Conservation (phyloP, 208 protist species). For the Trypanosoma lewisi region DNA sequence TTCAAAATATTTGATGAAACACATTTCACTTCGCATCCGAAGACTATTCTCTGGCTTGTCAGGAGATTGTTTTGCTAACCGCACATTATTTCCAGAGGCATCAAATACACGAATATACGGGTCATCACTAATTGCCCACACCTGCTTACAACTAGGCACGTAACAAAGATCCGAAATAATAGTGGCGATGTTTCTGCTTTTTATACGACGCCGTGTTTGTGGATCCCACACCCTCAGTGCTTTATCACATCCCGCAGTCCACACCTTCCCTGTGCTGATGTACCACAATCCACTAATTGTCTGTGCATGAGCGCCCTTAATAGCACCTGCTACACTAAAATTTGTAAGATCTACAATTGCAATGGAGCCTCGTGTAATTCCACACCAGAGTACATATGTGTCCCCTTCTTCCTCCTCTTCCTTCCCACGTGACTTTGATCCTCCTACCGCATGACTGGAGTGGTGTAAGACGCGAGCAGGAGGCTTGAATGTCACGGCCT, state of each 20-base stretch:
- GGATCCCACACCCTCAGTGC: slow-evolving; percentile 84
- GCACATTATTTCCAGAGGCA: slow-evolving; percentile 63
- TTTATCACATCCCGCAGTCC: slow-evolving; percentile 83
- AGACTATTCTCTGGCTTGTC: slow-evolving; percentile 68
- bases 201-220: slow-evolving; percentile 63
- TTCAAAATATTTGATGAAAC: slow-evolving; percentile 64
- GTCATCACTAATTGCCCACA: slow-evolving; percentile 83
- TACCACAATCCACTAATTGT: slow-evolving; percentile 76
- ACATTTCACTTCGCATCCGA: slow-evolving; percentile 63
- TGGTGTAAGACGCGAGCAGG: slow-evolving; percentile 11
- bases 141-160: slow-evolving; percentile 44
- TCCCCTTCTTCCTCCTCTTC: slow-evolving; percentile 21
- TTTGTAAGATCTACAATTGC: slow-evolving; percentile 63
- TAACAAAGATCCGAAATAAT: slow-evolving; percentile 73
- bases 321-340: slow-evolving; percentile 43
- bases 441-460: slow-evolving; percentile 7
- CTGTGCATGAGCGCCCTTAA: slow-evolving; percentile 68
- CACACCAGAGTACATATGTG: slow-evolving; percentile 75
- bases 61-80: slow-evolving; percentile 28
- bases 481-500: slow-evolving; percentile 66
- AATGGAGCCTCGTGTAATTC: slow-evolving; percentile 66
- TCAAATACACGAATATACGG: slow-evolving; percentile 82
- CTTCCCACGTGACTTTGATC: neutral
- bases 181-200: slow-evolving; percentile 82
- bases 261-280: slow-evolving; percentile 71